A percentile compares a stretch with the other conserved stretches of the same genome.
phyloP scores from a whole-genome alignment of 192 early-diverging fungal species.

The Piromyces finnis region DNA sequence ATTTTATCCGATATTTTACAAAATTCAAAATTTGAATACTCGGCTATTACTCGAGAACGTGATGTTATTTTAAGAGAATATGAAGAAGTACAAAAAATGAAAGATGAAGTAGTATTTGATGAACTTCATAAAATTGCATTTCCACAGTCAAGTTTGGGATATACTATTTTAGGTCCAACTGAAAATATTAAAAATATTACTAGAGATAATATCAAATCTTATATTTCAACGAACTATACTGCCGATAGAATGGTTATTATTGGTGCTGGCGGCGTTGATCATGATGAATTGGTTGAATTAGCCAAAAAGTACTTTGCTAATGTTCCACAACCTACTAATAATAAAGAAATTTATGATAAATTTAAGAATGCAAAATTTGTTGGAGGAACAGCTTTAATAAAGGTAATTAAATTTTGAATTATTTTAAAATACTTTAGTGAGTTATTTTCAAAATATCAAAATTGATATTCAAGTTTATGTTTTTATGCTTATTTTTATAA shows the following conservation, averaged over 20 bases:
- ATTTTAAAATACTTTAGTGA: too few species aligned
- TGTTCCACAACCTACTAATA: conserved; percentile 14
- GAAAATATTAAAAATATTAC: conserved; percentile 85
- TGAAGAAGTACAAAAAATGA: conserved; percentile 62
- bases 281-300: conserved; percentile 78
- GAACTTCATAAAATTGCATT: conserved; percentile 92
- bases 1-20: conserved; percentile 91
- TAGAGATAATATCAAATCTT: conserved; percentile 67
- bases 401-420: background rate
- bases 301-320: conserved; percentile 87
- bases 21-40: conserved; percentile 60
- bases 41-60: conserved; percentile 89
- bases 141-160: conserved; percentile 58
- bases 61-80: conserved; percentile 93
- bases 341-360: background rate
- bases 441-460: too few species aligned
- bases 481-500: too few species aligned
- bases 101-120: conserved; percentile 98
- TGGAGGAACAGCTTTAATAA: background rate
- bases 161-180: conserved; percentile 83
- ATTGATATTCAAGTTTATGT: too few species aligned
- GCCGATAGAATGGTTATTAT: conserved; percentile 94
- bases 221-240: conserved; percentile 87
- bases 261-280: conserved; percentile 80
- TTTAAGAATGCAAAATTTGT: background rate